phyloP scores from a whole-genome alignment of 352 stramenopile genomes.

The Phytophthora cajani region DNA sequence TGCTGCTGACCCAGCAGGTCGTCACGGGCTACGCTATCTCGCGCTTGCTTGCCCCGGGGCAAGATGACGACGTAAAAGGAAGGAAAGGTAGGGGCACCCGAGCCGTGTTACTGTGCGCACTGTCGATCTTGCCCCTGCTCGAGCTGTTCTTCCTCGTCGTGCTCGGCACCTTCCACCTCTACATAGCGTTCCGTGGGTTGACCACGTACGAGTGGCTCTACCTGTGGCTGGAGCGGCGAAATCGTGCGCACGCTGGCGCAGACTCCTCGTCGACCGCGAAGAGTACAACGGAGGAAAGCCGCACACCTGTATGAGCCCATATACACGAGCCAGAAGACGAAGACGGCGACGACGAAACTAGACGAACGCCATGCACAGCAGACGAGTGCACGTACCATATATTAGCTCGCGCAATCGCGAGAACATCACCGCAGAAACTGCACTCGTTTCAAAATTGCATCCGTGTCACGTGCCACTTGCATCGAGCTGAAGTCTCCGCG shows the following conservation, averaged over 20 bases:
- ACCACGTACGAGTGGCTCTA: slow-evolving; percentile 71
- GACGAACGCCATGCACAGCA: slow-evolving; percentile 10
- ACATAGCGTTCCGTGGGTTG: slow-evolving; percentile 55
- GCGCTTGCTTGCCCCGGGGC: slow-evolving; percentile 14
- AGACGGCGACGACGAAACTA: slow-evolving; percentile 5
- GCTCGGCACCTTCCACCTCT: slow-evolving; percentile 70
- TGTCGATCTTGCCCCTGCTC: slow-evolving; percentile 57
- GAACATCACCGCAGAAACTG: slow-evolving; percentile 67
- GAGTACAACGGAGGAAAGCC: slow-evolving; percentile 9
- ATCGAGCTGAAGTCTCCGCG: slow-evolving; percentile 50
- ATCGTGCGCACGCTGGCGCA: slow-evolving; percentile 1
- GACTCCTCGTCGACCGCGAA: not conserved
- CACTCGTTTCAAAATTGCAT: slow-evolving; percentile 61
- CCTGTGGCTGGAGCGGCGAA: slow-evolving; percentile 37
- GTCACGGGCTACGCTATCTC: slow-evolving; percentile 57
- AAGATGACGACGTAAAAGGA: not conserved
- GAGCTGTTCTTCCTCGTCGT: slow-evolving; percentile 68
- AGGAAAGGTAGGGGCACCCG: slow-evolving; percentile 7
- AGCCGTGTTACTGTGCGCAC: slow-evolving; percentile 33
- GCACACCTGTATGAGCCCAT: slow-evolving; percentile 16
- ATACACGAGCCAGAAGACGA: not conserved
- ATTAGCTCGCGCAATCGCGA: slow-evolving; percentile 6
- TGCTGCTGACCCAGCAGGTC: slow-evolving; percentile 61
- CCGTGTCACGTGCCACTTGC: slow-evolving; percentile 37
- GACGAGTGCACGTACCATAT: slow-evolving; percentile 3